Conservation (phyloP, 768 basidiomycete species). For the Tylopilus balloui region DNA sequence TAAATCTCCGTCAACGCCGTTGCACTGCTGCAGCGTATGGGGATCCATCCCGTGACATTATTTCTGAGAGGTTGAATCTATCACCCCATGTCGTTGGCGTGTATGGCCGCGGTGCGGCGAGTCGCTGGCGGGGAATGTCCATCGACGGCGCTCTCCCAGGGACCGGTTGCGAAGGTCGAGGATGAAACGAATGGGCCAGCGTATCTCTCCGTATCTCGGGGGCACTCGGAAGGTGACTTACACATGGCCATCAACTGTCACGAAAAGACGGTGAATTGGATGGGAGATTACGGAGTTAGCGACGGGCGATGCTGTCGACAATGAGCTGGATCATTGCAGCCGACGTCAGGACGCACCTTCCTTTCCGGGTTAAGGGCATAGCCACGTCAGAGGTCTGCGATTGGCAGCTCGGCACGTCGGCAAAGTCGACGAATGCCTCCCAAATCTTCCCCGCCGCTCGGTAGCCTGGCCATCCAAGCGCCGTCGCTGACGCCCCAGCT, state of each 20-base stretch:
- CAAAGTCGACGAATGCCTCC: conserved; percentile 36
- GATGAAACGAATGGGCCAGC: conserved; percentile 25
- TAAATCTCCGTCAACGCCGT: conserved; percentile 13
- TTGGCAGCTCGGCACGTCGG: conserved; percentile 28
- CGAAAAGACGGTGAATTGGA: conserved; percentile 8
- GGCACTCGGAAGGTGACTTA: conserved; percentile 14
- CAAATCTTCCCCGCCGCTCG: conserved; percentile 47
- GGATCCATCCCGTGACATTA: conserved; percentile 14
- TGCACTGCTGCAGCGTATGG: conserved; percentile 16
- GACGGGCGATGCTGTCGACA: conserved; percentile 19
- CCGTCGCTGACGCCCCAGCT: conserved; percentile 55
- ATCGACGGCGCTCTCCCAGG: background rate
- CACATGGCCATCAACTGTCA: conserved; percentile 29
- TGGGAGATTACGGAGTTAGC: conserved; percentile 2
- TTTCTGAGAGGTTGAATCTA: conserved; percentile 9
- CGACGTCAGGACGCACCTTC: conserved; percentile 31
- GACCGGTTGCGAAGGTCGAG: conserved; percentile 14
- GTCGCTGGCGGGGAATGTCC: background rate
- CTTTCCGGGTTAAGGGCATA: conserved; percentile 21
- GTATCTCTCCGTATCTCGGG: conserved; percentile 18
- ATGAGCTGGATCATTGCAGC: conserved; percentile 27
- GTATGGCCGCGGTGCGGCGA: no score
- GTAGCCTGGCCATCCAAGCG: conserved; percentile 65
- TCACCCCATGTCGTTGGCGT: conserved; percentile 16
- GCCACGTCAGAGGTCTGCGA: conserved; percentile 18